Evolutionary conservation across 2,329 filamentous ascomycete genomes (phyloP), one percentile per base, ranked within the genome.

Genomic region (Pestalotiopsis sp.): DNA sequence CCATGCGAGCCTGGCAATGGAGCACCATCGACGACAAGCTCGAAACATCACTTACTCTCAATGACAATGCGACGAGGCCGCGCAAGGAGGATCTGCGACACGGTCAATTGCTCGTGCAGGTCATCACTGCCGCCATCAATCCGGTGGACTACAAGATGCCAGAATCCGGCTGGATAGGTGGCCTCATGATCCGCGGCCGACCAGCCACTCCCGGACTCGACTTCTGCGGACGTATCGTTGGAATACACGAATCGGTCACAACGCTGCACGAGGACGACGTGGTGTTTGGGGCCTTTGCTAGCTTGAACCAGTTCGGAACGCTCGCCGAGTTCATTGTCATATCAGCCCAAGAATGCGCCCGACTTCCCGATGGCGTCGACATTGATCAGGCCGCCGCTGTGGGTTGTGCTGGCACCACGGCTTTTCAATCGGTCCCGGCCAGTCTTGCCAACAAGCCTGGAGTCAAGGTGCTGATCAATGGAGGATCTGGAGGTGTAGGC

Each of bases 111-210:
- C 82, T 91, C 14, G 80, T 92, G 63, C 79, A 86, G 70, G 85
- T 92, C 7, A 78, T 86, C 68, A 80, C 83, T 68, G 82, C 83
- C 31, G 80, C 85, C 27, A 75, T 91, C 71, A 92, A 92, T 75
- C 89, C 89, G 0, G 86, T 86, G 36, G 91, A 92, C 82, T 87
- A 89, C 83, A 92, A 92, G 77, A 71, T 87, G 2, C 82, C 87
- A 11, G 89, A 91, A 74, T 23, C 80, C 2, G 78, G 84, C 36
- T 77, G 83, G 0, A 67, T 86, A 5, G 76, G 77, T 1, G 79
- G 81, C 4, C 70, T 82, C 25, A 49, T 83, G 1, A 76, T 85
- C 62, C 74, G 78, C 27, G 45, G 17, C 9, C 77, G 76, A 4
- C 83, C 84, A 0, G 84, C 83, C 2, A 82, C 82, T 1, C 87